A percentile compares a stretch with the other conserved stretches of the same genome.
phyloP scores from a whole-genome alignment of 1,284 basidiomycete genomes.

The Abortiporus biennis region DNA sequence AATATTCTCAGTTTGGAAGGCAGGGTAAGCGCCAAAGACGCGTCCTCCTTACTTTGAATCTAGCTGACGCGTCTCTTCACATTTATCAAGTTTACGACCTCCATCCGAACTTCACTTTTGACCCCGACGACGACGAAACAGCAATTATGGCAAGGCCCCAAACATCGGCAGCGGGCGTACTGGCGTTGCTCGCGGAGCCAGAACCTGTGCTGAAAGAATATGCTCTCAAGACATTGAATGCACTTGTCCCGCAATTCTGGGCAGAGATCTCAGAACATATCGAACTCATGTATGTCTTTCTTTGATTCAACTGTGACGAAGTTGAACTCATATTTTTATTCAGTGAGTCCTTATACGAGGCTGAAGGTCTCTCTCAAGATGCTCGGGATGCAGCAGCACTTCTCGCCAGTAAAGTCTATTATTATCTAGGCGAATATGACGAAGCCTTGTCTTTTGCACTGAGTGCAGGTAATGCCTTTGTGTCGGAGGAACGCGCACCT shows the following conservation, averaged over 20 bases:
- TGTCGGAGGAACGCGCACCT: conserved; percentile 56
- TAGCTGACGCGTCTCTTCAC: conserved; percentile 21
- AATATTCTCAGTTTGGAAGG: conserved; percentile 1
- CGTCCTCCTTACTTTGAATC: conserved; percentile 5
- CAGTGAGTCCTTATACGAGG: conserved; percentile 89
- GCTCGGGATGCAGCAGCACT: conserved; percentile 80
- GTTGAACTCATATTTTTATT: conserved; percentile 12
- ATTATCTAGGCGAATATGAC: conserved; percentile 89
- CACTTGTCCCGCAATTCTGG: conserved; percentile 91
- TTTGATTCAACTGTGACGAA: conserved; percentile 9
- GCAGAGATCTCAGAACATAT: conserved; percentile 96
- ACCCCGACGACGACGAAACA: conserved; percentile 6
- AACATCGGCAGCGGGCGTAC: conserved; percentile 82
- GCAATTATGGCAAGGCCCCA: conserved; percentile 40
- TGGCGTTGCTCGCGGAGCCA: conserved; percentile 84
- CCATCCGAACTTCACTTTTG: conserved; percentile 5
- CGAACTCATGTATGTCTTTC: conserved; percentile 68
- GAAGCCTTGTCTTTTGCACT: conserved; percentile 92
- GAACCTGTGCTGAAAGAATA: conserved; percentile 85
- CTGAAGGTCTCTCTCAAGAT: conserved; percentile 63
- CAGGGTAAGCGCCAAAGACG: conserved; percentile 3
- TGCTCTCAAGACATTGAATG: conserved; percentile 79
- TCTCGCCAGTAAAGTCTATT: conserved; percentile 93
- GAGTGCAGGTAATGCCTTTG: conserved; percentile 82
- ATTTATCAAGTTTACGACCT: too few species aligned